These are phyloP conservation scores for Gossypium schwendimanii DNA, from an alignment of 441 rosid genomes.

Conservation along the genomic window DNA sequence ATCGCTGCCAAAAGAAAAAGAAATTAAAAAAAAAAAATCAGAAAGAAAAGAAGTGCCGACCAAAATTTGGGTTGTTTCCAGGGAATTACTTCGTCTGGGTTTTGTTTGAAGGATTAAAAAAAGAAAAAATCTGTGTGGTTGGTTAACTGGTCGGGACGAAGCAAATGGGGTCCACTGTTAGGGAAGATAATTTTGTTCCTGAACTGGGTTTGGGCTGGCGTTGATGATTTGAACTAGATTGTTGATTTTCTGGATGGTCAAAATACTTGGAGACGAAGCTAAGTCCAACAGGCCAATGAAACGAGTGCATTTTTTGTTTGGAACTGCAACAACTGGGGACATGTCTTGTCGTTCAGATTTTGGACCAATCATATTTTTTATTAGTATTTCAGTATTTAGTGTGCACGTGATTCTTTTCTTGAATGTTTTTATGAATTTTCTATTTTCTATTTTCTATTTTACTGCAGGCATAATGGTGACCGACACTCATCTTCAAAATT, in stretches of 20 bases:
- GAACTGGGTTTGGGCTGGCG: background rate
- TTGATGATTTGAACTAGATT: background rate
- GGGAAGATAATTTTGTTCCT: background rate
- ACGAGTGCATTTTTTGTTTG: background rate
- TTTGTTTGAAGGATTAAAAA: background rate
- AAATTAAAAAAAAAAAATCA: background rate
- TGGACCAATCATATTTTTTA: background rate
- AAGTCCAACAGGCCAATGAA: slow-evolving; percentile 11
- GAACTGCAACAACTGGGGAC: background rate
- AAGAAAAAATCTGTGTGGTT: background rate
- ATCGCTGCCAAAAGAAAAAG: background rate
- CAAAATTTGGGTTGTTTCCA: slow-evolving; percentile 10
- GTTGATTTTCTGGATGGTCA: background rate
- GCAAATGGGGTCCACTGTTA: slow-evolving; percentile 3
- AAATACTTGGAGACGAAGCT: slow-evolving; percentile 30
- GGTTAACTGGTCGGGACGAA: background rate
- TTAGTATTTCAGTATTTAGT: background rate
- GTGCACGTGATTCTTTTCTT: background rate
- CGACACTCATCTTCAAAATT: too few relatives aligned
- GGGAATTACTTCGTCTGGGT: slow-evolving; percentile 8
- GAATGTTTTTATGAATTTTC: background rate
- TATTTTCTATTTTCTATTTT: too few relatives aligned
- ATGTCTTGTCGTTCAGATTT: background rate
- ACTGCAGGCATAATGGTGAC: too few relatives aligned
- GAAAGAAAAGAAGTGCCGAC: slow-evolving; percentile 15